Percentiles rank a stretch among this genome's conserved stretches.
phyloP scores from a whole-genome alignment of 768 basidiomycete genomes.

The Galerina marginata region DNA sequence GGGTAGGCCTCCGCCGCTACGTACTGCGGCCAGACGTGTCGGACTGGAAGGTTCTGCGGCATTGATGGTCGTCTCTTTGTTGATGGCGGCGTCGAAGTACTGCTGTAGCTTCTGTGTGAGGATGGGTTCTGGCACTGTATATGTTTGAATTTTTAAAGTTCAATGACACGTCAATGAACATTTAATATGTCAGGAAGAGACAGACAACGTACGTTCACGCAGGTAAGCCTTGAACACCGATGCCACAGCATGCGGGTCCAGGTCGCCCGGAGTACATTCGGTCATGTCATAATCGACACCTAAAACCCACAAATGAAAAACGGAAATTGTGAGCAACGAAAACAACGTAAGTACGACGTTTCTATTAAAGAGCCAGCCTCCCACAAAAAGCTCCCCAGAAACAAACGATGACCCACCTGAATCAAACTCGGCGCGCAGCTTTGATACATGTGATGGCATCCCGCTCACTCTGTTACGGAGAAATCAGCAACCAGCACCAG shows the following conservation, averaged over 20 bases:
- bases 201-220: slow-evolving; percentile 77
- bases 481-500: slow-evolving; percentile 11
- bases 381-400: slow-evolving; percentile 3
- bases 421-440: slow-evolving; percentile 82
- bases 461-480: slow-evolving; percentile 69
- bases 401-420: slow-evolving; percentile 49
- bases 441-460: slow-evolving; percentile 78
- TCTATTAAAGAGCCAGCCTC: neutral
- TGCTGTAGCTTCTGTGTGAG: slow-evolving; percentile 74
- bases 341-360: neutral
- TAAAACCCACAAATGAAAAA: slow-evolving; percentile 29
- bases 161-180: neutral
- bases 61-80: slow-evolving; percentile 52
- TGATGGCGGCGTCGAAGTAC: slow-evolving; percentile 80
- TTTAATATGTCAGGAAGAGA: slow-evolving; percentile 5
- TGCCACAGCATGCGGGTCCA: slow-evolving; percentile 94
- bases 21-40: neutral
- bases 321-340: neutral
- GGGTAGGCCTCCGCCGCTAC: slow-evolving; percentile 35
- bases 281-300: slow-evolving; percentile 88
- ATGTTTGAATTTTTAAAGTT: slow-evolving; percentile 5
- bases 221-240: slow-evolving; percentile 92
- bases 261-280: slow-evolving; percentile 78
- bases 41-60: neutral
- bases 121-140: slow-evolving; percentile 83